Conservation (phyloP, 345 rosid species). For the Hibiscus mutabilis region DNA sequence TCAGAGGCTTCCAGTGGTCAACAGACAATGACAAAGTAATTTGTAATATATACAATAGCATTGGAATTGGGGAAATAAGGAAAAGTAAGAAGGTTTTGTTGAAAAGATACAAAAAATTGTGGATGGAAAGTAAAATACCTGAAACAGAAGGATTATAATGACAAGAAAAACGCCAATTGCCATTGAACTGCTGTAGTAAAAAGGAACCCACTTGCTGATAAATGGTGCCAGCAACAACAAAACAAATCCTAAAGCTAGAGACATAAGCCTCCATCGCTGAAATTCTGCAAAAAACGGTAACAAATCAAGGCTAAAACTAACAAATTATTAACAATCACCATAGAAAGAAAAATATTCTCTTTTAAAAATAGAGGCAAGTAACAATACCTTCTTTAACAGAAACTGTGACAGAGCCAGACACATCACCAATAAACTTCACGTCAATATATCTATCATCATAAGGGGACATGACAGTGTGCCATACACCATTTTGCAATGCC, state of each 20-base stretch:
- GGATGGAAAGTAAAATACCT: conserved; percentile 39
- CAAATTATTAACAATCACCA: background rate
- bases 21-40: background rate
- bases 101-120: background rate
- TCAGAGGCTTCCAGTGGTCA: too few species aligned
- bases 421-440: conserved; percentile 48
- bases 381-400: conserved; percentile 52
- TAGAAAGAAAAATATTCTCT: background rate
- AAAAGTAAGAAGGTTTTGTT: background rate
- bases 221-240: conserved; percentile 65
- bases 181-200: conserved; percentile 90
- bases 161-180: conserved; percentile 85
- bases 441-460: conserved; percentile 64
- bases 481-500: conserved; percentile 50
- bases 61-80: background rate
- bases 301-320: background rate
- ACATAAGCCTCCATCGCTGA: conserved; percentile 73
- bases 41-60: background rate
- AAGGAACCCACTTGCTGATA: conserved; percentile 88
- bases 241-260: conserved; percentile 55
- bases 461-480: conserved; percentile 73
- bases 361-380: background rate
- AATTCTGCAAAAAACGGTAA: conserved; percentile 44
- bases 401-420: conserved; percentile 43
- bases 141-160: conserved; percentile 65